Evolutionary conservation across 257 asterid genomes (phyloP).

Genomic region (Solanum ahanhuiri): DNA sequence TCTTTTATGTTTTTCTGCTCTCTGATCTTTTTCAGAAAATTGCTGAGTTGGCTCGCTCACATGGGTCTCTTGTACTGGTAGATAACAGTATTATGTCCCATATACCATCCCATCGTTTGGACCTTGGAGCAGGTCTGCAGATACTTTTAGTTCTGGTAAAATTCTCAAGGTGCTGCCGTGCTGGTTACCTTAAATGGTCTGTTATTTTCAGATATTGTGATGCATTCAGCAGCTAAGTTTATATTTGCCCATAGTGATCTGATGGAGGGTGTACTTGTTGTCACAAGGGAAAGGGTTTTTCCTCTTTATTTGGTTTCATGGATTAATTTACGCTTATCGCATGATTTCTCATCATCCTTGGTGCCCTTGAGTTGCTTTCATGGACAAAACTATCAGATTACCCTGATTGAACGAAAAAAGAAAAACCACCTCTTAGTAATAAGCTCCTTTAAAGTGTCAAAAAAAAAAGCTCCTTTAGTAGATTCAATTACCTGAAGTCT

Average conservation of each 20-base stretch:
- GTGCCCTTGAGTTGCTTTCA: not conserved
- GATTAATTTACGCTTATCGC: not conserved
- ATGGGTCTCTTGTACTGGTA: not conserved
- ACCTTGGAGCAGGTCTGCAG: not conserved
- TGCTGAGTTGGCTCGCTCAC: not conserved
- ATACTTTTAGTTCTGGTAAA: not conserved
- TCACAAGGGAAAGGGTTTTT: constrained; percentile 71
- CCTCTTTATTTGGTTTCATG: not conserved
- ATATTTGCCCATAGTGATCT: constrained; percentile 84
- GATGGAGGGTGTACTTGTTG: constrained; percentile 76
- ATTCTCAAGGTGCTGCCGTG: not conserved
- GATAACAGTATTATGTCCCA: not conserved
- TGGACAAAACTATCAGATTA: not conserved
- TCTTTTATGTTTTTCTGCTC: not conserved
- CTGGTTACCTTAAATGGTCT: not conserved
- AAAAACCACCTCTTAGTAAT: not conserved
- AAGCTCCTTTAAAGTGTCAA: not conserved
- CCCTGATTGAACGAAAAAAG: not conserved
- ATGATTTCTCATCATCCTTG: not conserved
- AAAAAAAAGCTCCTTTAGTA: not conserved
- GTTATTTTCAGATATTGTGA: constrained; percentile 23
- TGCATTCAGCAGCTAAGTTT: constrained; percentile 90
- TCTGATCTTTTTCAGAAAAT: not conserved
- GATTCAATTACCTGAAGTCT: not conserved
- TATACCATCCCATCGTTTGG: not conserved